A percentile compares a stretch with the other conserved stretches of the same genome.
Conservation (phyloP, 2,329 filamentous ascomycete genomes). For the Cryphonectria nitschkei region DNA sequence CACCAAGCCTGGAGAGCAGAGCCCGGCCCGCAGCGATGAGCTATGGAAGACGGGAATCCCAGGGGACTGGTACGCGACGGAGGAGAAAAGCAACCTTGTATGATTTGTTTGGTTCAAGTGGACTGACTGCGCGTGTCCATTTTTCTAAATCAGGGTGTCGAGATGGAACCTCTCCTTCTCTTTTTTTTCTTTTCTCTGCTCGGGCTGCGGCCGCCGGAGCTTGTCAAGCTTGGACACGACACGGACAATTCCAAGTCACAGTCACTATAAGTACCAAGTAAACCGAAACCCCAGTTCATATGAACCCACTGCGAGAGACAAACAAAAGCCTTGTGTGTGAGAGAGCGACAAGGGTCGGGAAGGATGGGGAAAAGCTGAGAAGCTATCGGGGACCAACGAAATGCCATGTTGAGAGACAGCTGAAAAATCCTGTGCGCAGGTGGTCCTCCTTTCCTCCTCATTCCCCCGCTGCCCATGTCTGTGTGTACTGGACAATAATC, state of each 20-base stretch:
- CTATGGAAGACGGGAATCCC: neutral
- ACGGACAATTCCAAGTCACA: neutral
- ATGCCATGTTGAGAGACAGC: slow-evolving; percentile 15
- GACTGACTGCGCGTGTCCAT: neutral
- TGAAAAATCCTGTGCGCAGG: slow-evolving; percentile 15
- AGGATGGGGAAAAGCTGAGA: slow-evolving; percentile 12
- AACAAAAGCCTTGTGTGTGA: neutral
- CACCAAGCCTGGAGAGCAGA: neutral
- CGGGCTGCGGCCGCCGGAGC: neutral
- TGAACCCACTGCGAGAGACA: neutral
- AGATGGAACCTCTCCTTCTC: slow-evolving; percentile 15
- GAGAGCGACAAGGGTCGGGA: slow-evolving; percentile 10
- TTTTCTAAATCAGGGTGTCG: slow-evolving; percentile 19
- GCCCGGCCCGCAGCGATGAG: slow-evolving; percentile 5
- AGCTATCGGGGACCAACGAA: slow-evolving; percentile 11
- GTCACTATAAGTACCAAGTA: slow-evolving; percentile 1
- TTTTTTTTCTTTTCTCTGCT: neutral
- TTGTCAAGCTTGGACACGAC: neutral
- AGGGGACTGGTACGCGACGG: neutral
- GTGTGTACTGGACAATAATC: neutral
- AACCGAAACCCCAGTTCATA: neutral
- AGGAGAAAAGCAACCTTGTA: neutral
- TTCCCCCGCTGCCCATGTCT: neutral
- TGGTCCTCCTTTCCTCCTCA: neutral
- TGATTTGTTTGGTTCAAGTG: slow-evolving; percentile 5